Base-by-base conservation (phyloP, 2,329 filamentous ascomycete genomes). In the Fusarium siculi region DNA sequence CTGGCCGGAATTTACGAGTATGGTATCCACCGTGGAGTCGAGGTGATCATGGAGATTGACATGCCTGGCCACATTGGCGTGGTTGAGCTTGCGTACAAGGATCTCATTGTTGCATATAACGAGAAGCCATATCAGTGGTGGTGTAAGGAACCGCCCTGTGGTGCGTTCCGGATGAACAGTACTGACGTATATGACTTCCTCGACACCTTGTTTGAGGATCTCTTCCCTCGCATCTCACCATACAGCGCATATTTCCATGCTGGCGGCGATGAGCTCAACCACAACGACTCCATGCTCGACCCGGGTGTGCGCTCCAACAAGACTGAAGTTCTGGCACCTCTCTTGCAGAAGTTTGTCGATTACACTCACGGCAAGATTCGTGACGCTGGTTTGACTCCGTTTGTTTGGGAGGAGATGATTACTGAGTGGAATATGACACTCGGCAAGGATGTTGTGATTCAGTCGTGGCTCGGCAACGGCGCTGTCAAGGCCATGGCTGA, bases 391-490 rank as follows among this genome's bases (percentile, higher is more conserved):
- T 83, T 97, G 57, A 88, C 87, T 9, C 93, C 94, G 0, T 84
- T 97, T 28, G 93, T 95, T 2, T 97, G 95, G 95, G 94, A 97
- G 81, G 95, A 97, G 81, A 94, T 96, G 87, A 85, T 94, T 2
- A 84, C 93, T 15, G 86, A 91, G 30, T 97, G 93, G 92, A 93
- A 95, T 79, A 83, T 96, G 50, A 93, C 88, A 0, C 83, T 97
- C 10, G 90, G 90, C 5, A 81, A 87, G 19, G 91, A 95, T 76
- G 91, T 93, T 2, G 86, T 97, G 18, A 87, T 97, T 9, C 95
- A 97, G 82, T 89, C 91, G 7, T 97, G 94, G 94, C 87, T 91
- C 52, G 91, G 90, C 53, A 87, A 88, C 28, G 84, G 83, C 16
- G 88, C 92, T 10, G 88, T 95, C 54, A 85, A 88, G 63, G 80